Evolutionary conservation across 805 yeast species (phyloP).

Genomic region (Helenozyma rhizophorensis): DNA sequence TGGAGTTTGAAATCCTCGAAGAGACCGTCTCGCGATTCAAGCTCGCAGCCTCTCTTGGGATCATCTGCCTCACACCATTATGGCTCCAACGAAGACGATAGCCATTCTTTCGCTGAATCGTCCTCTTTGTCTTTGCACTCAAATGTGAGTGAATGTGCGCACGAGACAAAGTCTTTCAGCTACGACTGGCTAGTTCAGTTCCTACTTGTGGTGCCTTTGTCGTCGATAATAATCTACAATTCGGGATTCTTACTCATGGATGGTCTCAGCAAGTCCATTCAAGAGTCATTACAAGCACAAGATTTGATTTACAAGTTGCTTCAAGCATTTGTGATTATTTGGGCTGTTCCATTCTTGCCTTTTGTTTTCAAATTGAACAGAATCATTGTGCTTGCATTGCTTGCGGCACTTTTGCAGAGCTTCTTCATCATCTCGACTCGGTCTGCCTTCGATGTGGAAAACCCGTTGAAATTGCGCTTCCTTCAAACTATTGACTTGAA

Average conservation of each 20-base stretch:
- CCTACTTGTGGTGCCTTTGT: slow-evolving; percentile 60
- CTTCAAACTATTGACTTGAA: slow-evolving; percentile 55
- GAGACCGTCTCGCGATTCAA: slow-evolving; percentile 3
- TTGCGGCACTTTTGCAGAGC: slow-evolving; percentile 32
- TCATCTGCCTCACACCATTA: slow-evolving; percentile 13
- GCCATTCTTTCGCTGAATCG: slow-evolving; percentile 11
- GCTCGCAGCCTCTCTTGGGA: slow-evolving; percentile 26
- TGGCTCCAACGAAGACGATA: slow-evolving; percentile 9
- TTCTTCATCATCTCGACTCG: slow-evolving; percentile 33
- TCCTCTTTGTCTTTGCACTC: slow-evolving; percentile 21
- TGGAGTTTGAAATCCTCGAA: slow-evolving; percentile 29
- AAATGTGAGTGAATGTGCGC: slow-evolving; percentile 20
- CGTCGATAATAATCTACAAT: slow-evolving; percentile 51
- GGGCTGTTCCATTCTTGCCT: slow-evolving; percentile 54
- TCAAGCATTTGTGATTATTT: slow-evolving; percentile 24
- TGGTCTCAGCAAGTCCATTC: slow-evolving; percentile 66
- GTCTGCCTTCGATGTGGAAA: slow-evolving; percentile 54
- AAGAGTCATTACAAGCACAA: slow-evolving; percentile 54
- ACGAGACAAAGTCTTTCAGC: slow-evolving; percentile 41
- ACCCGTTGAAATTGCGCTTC: slow-evolving; percentile 72
- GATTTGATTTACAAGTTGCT: slow-evolving; percentile 25
- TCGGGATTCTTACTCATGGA: slow-evolving; percentile 54
- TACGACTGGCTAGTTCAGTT: slow-evolving; percentile 85
- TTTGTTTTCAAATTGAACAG: slow-evolving; percentile 66
- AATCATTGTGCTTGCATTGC: slow-evolving; percentile 36